These are phyloP conservation scores for Talaromyces proteolyticus DNA, from an alignment of 495 filamentous ascomycete genomes.

Conservation along the genomic window DNA sequence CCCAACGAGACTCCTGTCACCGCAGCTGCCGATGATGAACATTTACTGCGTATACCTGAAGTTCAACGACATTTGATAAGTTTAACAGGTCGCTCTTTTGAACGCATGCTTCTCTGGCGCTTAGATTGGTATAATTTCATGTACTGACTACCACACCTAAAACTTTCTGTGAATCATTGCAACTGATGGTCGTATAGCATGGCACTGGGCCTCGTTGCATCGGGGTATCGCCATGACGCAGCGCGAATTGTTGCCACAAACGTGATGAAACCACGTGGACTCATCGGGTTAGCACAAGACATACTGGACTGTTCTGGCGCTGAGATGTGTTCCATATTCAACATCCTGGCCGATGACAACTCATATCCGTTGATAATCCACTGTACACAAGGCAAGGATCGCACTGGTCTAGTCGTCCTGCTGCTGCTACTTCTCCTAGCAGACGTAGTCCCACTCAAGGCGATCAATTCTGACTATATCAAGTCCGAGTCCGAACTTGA, in stretches of 20 bases:
- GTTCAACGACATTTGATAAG: constrained; percentile 57
- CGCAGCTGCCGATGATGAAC: constrained; percentile 29
- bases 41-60: constrained; percentile 50
- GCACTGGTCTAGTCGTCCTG: constrained; percentile 68
- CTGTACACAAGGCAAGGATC: constrained; percentile 87
- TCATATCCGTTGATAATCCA: constrained; percentile 63
- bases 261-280: constrained; percentile 62
- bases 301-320: constrained; percentile 55
- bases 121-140: constrained; percentile 63
- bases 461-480: constrained; percentile 63
- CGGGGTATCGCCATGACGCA: constrained; percentile 62
- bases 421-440: constrained; percentile 54
- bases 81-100: constrained; percentile 68
- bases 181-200: constrained; percentile 34
- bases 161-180: too few relatives aligned
- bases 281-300: constrained; percentile 59
- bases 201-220: constrained; percentile 49
- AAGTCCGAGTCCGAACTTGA: constrained; percentile 54
- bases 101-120: constrained; percentile 58
- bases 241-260: constrained; percentile 59
- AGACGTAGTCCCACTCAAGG: constrained; percentile 45
- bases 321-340: constrained; percentile 57
- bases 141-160: too few relatives aligned
- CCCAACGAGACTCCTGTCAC: constrained; percentile 23
- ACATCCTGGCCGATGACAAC: constrained; percentile 33